phyloP scores from a whole-genome alignment of 768 basidiomycete genomes.

The Kwoniella dejecticola region DNA sequence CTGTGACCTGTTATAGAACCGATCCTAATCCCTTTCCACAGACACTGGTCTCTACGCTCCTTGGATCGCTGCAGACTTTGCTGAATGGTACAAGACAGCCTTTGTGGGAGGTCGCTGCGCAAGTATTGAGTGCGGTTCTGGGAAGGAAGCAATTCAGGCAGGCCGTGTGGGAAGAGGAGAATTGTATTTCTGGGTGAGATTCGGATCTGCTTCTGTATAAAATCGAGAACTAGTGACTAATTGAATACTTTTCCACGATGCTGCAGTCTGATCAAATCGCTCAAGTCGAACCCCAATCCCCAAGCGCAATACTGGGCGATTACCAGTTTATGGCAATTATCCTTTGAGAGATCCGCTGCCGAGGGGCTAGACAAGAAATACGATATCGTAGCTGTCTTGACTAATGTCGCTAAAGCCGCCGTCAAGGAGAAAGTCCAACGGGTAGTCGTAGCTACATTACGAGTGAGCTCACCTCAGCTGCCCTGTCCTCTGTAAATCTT shows the following conservation, averaged over 20 bases:
- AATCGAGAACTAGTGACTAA: conserved; percentile 4
- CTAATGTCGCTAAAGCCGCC: conserved; percentile 79
- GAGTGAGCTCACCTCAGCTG: conserved; percentile 59
- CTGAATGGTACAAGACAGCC: conserved; percentile 60
- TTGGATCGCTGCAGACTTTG: conserved; percentile 59
- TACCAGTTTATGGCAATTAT: conserved; percentile 90
- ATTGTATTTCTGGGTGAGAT: conserved; percentile 55
- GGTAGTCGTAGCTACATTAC: conserved; percentile 86
- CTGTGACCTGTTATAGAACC: conserved; percentile 35
- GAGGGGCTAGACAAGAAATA: conserved; percentile 85
- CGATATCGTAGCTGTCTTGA: conserved; percentile 81
- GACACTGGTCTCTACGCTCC: conserved; percentile 30
- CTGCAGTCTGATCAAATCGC: conserved; percentile 74
- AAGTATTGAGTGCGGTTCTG: conserved; percentile 82
- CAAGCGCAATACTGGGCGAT: conserved; percentile 95
- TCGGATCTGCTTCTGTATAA: conserved; percentile 59
- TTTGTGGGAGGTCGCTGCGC: conserved; percentile 80
- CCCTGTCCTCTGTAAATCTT: neutral
- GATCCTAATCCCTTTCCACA: conserved; percentile 49
- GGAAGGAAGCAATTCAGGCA: conserved; percentile 76
- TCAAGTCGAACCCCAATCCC: conserved; percentile 77
- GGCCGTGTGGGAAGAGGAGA: conserved; percentile 69
- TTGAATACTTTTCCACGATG: neutral
- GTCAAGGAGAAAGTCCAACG: conserved; percentile 97
- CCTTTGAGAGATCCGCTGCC: conserved; percentile 83